Base-by-base conservation (phyloP, 805 yeast genomes). In the Teunomyces cretensis region DNA sequence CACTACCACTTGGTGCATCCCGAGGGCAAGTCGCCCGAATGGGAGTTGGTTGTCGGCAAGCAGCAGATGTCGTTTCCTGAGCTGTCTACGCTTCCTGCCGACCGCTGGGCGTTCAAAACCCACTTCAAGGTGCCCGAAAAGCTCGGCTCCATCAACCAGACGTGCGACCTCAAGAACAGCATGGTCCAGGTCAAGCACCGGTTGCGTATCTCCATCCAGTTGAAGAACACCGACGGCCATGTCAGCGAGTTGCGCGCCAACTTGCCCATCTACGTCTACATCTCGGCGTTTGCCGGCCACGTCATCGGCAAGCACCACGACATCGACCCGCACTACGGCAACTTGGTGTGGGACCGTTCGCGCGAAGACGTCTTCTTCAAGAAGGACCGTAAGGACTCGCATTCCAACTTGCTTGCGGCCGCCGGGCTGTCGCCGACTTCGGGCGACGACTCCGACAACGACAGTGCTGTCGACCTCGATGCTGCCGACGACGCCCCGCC, bases 181-280 rank as follows among this genome's bases (percentile, higher is more conserved):
- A 56, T 75, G 42, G 53, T 78, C 26, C 64, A 60, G 40, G 75
- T 78, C 6, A 70, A 64, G 49, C 83, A 79, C 55, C 63, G 76
- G 41, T 58, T 79, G 32, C 62, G 75, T 5, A 53, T 79, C 4
- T 55, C 60, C n/a, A 67, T 79, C 11, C 74, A 73, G 42, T 57
- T 79, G 30, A 61, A 69, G 16, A 79, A 79, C 47, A 63, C 70
- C 6, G 76, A 69, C 47, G 82, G 82, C 12, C 81, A 77, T 54
- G 59, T 65, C 2, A 74, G 79, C 42, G 81, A 78, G 52, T 64
- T 79, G 27, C 62, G 79, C 41, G 79, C 83, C 9, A 78, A 76
- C 49, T 57, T 79, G 35, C 83, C 83, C 0, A 58, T 79, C 1
- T 52, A 55, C 30, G 55, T 78, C 3, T 76, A 72, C 47, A 56